phyloP scores from a whole-genome alignment of 2,329 filamentous ascomycete species.

The Talaromyces sp. region DNA sequence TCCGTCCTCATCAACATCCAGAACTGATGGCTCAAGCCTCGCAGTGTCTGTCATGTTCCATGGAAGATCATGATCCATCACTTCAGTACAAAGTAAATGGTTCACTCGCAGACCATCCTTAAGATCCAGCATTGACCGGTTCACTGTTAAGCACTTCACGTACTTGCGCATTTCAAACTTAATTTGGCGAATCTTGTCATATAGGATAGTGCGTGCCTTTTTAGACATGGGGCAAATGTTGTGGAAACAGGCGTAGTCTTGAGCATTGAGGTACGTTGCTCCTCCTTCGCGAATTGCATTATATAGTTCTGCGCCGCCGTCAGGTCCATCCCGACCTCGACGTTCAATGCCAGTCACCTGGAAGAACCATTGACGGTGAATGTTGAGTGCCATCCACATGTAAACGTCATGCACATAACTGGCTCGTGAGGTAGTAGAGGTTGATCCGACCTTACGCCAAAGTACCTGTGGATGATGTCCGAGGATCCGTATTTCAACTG shows the following conservation, averaged over 20 bases:
- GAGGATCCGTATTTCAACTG: constrained; percentile 28
- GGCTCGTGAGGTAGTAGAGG: constrained; percentile 36
- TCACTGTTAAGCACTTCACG: constrained; percentile 35
- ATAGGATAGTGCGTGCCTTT: constrained; percentile 26
- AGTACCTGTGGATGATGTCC: constrained; percentile 40
- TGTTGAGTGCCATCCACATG: constrained; percentile 49
- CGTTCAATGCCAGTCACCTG: constrained; percentile 38
- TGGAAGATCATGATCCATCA: constrained; percentile 41
- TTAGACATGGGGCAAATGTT: constrained; percentile 28
- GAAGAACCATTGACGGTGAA: constrained; percentile 48
- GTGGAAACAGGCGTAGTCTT: constrained; percentile 26
- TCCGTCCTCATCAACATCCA: neutral
- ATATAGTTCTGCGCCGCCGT: constrained; percentile 49
- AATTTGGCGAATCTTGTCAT: constrained; percentile 32
- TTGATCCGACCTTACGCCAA: constrained; percentile 25
- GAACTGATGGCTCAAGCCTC: constrained; percentile 18
- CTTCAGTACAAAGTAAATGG: constrained; percentile 46
- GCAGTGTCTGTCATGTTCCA: constrained; percentile 28
- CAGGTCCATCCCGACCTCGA: constrained; percentile 36
- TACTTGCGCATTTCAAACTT: constrained; percentile 37
- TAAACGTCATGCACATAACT: constrained; percentile 49
- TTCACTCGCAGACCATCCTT: constrained; percentile 29
- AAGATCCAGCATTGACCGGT: constrained; percentile 39
- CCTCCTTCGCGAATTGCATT: constrained; percentile 38
- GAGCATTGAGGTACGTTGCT: constrained; percentile 42